phyloP scores from a whole-genome alignment of 1,139 yeast genomes.

The Casaregolazyma suthepensis region DNA sequence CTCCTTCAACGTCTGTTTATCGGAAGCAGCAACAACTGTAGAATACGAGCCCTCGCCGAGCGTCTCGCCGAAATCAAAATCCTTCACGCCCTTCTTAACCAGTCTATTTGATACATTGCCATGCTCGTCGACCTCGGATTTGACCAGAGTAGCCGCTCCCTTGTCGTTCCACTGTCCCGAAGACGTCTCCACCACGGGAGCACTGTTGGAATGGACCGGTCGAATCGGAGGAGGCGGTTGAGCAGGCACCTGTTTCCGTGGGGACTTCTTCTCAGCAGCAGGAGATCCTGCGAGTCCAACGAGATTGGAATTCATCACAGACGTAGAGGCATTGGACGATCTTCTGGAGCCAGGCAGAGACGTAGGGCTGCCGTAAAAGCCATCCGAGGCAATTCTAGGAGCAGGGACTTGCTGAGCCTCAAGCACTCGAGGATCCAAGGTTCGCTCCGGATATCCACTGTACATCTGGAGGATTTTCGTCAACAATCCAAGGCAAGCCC shows the following conservation, averaged over 20 bases:
- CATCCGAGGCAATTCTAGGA: slow-evolving; percentile 3
- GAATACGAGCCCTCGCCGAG: slow-evolving; percentile 97
- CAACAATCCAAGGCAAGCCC: background rate
- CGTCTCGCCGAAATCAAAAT: slow-evolving; percentile 78
- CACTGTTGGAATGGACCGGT: background rate
- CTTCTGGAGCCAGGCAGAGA: background rate
- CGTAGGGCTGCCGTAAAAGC: slow-evolving; percentile 6
- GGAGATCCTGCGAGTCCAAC: background rate
- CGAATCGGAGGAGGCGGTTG: background rate
- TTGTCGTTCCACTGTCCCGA: slow-evolving; percentile 33
- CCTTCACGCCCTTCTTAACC: slow-evolving; percentile 56
- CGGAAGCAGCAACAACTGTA: slow-evolving; percentile 83
- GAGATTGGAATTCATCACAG: background rate
- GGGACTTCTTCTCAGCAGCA: background rate
- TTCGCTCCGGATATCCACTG: slow-evolving; percentile 7
- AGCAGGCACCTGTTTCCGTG: background rate
- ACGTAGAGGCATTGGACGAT: background rate
- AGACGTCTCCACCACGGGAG: slow-evolving; percentile 4
- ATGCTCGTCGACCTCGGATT: slow-evolving; percentile 40
- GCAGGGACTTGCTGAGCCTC: slow-evolving; percentile 3
- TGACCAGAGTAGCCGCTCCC: slow-evolving; percentile 50
- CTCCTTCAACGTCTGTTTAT: slow-evolving; percentile 60
- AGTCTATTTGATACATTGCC: slow-evolving; percentile 44
- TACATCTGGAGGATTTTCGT: slow-evolving; percentile 3
- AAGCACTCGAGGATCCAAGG: slow-evolving; percentile 7